Base-by-base conservation (phyloP, 371 early-diverging fungal genomes). In the Funneliformis caledonium region DNA sequence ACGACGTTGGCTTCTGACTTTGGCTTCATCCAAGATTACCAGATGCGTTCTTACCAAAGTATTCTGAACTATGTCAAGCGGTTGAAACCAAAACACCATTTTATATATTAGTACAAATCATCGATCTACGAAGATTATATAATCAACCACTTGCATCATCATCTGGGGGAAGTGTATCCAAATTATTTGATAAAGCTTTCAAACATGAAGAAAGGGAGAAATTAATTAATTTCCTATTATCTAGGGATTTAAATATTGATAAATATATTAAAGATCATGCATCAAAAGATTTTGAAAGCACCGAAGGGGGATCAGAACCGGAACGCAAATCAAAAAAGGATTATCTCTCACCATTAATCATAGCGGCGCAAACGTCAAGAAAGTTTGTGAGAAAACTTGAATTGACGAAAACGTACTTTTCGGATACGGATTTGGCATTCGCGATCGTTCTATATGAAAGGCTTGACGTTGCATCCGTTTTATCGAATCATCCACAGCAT, bases 11-110 rank as follows among this genome's bases (percentile, higher is more conserved):
- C 68, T 79, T 70, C 37, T n/a, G 79, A 8, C 5, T 43, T 47
- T 79, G 79, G 79, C 72, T 79, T 37, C 31, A 79, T 70, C 79
- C 79, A 70, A 60, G 70, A 50, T 45, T 79, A n/a, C 79, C 79
- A 4, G 61, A 70, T 59, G 68, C 79, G 22, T 79, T 79, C 33
- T 65, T 79, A 33, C 79, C 79, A 50, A 70, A 22, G 16, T 79
- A 79, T 59, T 69, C 79, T 9, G 70, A 79, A n/a, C 43, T 79
- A 9, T 79, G 80, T 22, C 26, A 59, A 56, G 80, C 80, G 26
- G 52, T 79, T 26, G n/a, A 69, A 37, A 70, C 80, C 42, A 69
- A 70, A 45, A 69, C 80, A 33, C 80, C 80, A 68, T 70, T 79
- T 45, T 22, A 72, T 52, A 79, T 79, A 26, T 70, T 79, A 45